Base-by-base conservation (phyloP, 2,329 filamentous ascomycete genomes). In the Zarea fungicola region DNA sequence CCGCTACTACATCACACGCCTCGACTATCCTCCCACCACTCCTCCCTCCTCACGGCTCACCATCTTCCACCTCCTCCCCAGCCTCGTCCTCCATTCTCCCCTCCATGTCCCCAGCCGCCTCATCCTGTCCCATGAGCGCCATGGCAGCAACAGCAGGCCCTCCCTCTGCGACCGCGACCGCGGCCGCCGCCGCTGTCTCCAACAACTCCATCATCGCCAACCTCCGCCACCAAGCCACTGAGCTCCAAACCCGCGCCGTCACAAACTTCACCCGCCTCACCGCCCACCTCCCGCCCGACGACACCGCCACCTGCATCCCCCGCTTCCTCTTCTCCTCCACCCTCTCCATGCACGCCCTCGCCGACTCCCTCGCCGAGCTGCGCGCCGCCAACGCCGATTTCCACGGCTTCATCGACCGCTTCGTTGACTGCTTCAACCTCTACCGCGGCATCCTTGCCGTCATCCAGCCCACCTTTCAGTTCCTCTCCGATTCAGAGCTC, bases 271-370 rank as follows among this genome's bases (percentile, higher is more conserved):
- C 64, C 39, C 60, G 55, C 25, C 58, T 65, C 52, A 52, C 57
- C 51, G 42, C 55, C 47, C 29, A 52, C 14, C 9, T 59, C 5
- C 41, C 52, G 5, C 46, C 55, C 4, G 60, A 65, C 18, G 60
- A 65, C 8, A 56, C 50, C 9, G 52, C 40, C 4, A 62, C 62
- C 41, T 66, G 62, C 32, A 57, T 72, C 18, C 65, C 70, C 2
- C 63, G 69, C 13, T 72, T 74, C 48, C 57, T 75, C n/a, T 76
- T 75, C 56, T 67, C 72, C 5, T 60, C 64, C 16, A 50, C 69
- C 5, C 56, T 75, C 1, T 70, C 72, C 34, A 62, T 76, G 6
- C 74, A 78, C 45, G 66, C 71, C 32, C 65, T 80, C 4, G 74
- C 69, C 54, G 74, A 80, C 47, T 69, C 69, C 2, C 62, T 77